A percentile compares a stretch with the other conserved stretches of the same genome.
Evolutionary conservation across 1,139 yeast species (phyloP).

Genomic region (Blastobotrys niveus): DNA sequence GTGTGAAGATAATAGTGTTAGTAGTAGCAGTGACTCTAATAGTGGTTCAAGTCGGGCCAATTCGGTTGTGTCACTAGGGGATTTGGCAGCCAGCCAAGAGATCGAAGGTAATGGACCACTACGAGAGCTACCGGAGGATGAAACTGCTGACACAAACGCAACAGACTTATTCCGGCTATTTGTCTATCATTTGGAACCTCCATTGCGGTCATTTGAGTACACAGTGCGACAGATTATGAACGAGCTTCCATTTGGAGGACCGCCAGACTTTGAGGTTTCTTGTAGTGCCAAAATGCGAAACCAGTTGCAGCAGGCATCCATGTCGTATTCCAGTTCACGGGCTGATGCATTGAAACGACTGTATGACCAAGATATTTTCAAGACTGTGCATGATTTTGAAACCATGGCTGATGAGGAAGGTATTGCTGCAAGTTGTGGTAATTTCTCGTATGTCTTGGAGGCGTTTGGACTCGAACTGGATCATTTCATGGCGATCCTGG

Average conservation of each 20-base stretch:
- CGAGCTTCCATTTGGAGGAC: slow-evolving; percentile 52
- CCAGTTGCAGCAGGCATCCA: slow-evolving; percentile 51
- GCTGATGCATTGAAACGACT: slow-evolving; percentile 50
- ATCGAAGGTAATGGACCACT: not conserved
- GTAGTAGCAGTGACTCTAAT: slow-evolving; percentile 16
- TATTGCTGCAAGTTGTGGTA: slow-evolving; percentile 80
- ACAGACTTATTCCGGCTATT: slow-evolving; percentile 59
- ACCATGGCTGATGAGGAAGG: slow-evolving; percentile 66
- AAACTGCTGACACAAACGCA: slow-evolving; percentile 14
- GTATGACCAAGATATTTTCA: slow-evolving; percentile 55
- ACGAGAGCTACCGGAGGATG: not conserved
- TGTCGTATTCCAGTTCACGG: slow-evolving; percentile 53
- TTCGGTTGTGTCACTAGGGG: slow-evolving; percentile 18
- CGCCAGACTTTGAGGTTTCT: slow-evolving; percentile 33
- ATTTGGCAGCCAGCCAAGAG: not conserved
- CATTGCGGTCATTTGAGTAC: slow-evolving; percentile 52
- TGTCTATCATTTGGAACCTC: slow-evolving; percentile 64
- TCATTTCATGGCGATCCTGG: slow-evolving; percentile 45
- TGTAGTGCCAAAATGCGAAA: slow-evolving; percentile 39
- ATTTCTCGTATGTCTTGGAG: slow-evolving; percentile 60
- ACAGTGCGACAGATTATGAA: slow-evolving; percentile 58
- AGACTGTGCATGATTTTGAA: slow-evolving; percentile 26
- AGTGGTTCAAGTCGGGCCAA: slow-evolving; percentile 3
- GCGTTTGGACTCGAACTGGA: slow-evolving; percentile 57
- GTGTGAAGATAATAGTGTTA: slow-evolving; percentile 18